Base-by-base conservation (phyloP, 306 rosid genomes). In the Quercus mongolica region DNA sequence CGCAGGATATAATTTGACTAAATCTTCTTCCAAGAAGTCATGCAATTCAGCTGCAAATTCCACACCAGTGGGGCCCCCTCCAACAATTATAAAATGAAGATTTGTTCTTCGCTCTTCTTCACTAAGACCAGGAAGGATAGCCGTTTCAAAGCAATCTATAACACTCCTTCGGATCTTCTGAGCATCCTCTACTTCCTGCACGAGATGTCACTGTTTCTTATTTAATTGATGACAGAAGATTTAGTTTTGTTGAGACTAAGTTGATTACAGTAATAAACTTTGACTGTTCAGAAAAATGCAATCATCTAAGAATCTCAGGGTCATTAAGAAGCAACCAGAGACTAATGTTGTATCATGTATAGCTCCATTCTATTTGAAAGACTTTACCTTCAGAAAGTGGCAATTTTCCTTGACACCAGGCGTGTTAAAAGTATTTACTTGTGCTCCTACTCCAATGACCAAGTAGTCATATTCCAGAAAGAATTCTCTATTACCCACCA, bases 31-130 rank as follows among this genome's bases (percentile, higher is more conserved):
- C 62, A 95, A 70, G 84, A 63, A 91, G 86, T 95, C 99, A 80
- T 95, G 97, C 76, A 95, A 88, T 91, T 95, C 99, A 38, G 99
- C 98, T 73, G 99, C 98, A 86, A 95, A 95, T 83, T 95, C 99
- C 74, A 95, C 88, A 63, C 99, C 99, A 69, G 99, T 95, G 46
- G 99, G 99, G 83, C 99, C 99, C 69, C 99, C 99, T 76, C 99
- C 99, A 75, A 95, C 99, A 73, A 95, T 81, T 57, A 95, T 96
- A 84, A 95, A 95, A 82, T 95, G 99, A 86, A 95, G 99, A 90
- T 91, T 91, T 76, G 83, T 85, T 81, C 86, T 85, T 74, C 75
- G 82, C 80, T 95, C 99, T 70, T 91, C 94, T 55, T 91, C 97
- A 82, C 86, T 85, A 65, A 85, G 85, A 84, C 85, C 85, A 82